Evolutionary conservation across 1,284 basidiomycete species (phyloP).

Genomic region (Ceratobasidium sp.): DNA sequence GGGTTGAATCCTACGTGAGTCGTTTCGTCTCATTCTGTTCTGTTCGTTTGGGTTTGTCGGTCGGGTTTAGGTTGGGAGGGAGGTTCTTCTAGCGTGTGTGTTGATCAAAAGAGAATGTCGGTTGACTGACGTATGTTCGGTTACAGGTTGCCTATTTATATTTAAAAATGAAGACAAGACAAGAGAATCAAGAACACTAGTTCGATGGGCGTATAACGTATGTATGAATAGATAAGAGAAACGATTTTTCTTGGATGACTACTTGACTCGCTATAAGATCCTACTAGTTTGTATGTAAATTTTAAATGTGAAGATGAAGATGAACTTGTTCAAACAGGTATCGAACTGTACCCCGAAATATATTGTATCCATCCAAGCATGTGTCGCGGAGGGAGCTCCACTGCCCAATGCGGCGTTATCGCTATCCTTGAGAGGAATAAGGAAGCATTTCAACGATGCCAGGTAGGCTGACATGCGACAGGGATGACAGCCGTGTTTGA

Average conservation of each 20-base stretch:
- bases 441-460: slow-evolving; percentile 1
- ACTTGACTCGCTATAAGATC: neutral
- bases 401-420: slow-evolving; percentile 1
- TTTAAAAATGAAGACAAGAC: slow-evolving; percentile 15
- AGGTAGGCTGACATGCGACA: neutral
- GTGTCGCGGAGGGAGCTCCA: neutral
- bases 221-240: slow-evolving; percentile 13
- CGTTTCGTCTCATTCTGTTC: neutral
- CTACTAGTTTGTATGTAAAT: neutral
- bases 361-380: too few species aligned
- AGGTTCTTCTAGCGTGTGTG: neutral
- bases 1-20: slow-evolving; percentile 69
- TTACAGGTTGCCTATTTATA: slow-evolving; percentile 38
- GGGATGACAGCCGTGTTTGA: too few species aligned
- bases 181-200: too few species aligned
- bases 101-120: neutral
- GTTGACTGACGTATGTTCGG: neutral
- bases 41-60: neutral
- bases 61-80: too few species aligned
- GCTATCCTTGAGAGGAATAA: neutral
- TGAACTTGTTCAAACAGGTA: too few species aligned
- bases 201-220: slow-evolving; percentile 15
- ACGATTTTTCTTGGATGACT: neutral
- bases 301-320: neutral
- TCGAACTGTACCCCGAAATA: too few species aligned